phyloP scores from a whole-genome alignment of 1,284 basidiomycete species.

The Austropuccinia psidii region DNA sequence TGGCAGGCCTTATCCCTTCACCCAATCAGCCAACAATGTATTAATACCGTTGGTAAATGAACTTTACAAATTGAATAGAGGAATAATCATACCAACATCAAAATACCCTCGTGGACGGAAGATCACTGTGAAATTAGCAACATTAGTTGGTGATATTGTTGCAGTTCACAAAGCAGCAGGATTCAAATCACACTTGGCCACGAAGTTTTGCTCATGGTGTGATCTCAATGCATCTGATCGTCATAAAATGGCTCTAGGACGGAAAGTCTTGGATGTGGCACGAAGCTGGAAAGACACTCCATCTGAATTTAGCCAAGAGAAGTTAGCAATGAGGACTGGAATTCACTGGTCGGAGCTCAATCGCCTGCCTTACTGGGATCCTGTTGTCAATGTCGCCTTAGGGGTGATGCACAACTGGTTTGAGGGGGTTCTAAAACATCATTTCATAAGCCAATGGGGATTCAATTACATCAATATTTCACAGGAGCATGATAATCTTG shows the following conservation, averaged over 20 bases:
- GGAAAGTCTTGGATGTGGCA: not conserved
- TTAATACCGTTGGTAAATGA: not conserved
- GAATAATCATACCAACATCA: not conserved
- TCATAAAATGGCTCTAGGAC: too few species aligned
- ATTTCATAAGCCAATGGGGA: not conserved
- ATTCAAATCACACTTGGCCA: not conserved
- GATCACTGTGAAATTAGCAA: not conserved
- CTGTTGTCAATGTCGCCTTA: not conserved
- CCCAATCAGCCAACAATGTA: not conserved
- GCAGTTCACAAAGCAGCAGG: constrained; percentile 16
- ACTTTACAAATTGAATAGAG: not conserved
- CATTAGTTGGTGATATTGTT: constrained; percentile 12
- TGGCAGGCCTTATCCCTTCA: not conserved
- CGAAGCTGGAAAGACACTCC: not conserved
- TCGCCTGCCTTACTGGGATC: too few species aligned
- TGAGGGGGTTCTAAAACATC: not conserved
- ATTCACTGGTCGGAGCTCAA: too few species aligned
- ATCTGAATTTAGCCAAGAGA: too few species aligned
- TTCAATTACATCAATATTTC: too few species aligned
- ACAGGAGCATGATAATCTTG: too few species aligned
- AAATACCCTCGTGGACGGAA: not conserved
- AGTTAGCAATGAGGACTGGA: too few species aligned
- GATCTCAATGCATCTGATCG: too few species aligned
- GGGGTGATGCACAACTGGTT: not conserved
- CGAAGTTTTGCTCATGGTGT: constrained; percentile 6